Evolutionary conservation across 768 basidiomycete species (phyloP), one percentile per base, ranked within the genome.

Genomic region (Hirschioporus abietinus): DNA sequence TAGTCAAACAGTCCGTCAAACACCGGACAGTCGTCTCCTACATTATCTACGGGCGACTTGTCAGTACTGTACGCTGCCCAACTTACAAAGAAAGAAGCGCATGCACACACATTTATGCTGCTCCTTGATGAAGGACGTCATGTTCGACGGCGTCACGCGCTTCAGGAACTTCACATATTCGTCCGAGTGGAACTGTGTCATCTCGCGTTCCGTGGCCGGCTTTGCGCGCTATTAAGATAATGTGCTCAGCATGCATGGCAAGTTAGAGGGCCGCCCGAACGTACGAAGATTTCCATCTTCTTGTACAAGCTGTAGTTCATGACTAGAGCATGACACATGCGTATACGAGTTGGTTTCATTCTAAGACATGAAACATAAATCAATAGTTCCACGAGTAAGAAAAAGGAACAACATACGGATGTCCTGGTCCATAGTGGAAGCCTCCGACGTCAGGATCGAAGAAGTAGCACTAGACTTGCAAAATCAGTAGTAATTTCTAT

Each of bases 291-390:
- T 78, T 99, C 97, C 97, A 99, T 99, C 79, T 95, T 95, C 79
- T 98, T 98, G 82, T 99, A 99, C 20, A 99, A 80, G 23, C 96
- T 95, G 76, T 98, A 98, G 79, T 99, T 99, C 97, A 99, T 99
- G 66, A 99, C 97, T 64, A 99, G 83, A 12, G 96, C 96, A 79
- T 99, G 97, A 75, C 96, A 98, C 97, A 99, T 99, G 71, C 96
- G 89, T 82, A 99, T 97, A 36, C 97, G 86, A 24, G 96, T 98
- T 7, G 96, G 96, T 74, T 97, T 96, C 95, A 97, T 97, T 36
- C 93, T 95, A 60, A 15, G 12, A 42, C 20, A 24, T 35, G 63
- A 34, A 67, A 2, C 4, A 25, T 61, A 24, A 61, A 15, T 8
- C 12, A 52, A 15, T 1, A 24, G 23, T 61, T 61, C 60, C 60